Evolutionary conservation across 2,329 filamentous ascomycete species (phyloP), one percentile per base, ranked within the genome.

Genomic region (Stagonosporopsis vannaccii): DNA sequence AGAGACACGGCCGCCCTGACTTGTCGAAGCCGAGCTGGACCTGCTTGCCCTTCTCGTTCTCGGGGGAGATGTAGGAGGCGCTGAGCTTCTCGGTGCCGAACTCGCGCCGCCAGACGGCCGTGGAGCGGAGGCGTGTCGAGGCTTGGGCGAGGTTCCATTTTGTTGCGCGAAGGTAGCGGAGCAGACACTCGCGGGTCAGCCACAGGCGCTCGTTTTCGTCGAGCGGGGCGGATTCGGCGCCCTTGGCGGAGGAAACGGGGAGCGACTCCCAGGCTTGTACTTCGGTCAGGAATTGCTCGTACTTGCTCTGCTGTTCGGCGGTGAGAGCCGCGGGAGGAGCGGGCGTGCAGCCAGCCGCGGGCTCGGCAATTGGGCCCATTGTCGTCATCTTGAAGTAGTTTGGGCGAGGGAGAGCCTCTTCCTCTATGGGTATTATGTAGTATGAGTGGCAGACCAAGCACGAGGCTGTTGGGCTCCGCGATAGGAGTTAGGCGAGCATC

Each of bases 11-110:
- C n/a, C 94, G 84, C 45, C 85, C 90, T 58, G 91, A 81, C 56
- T 89, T 90, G 79, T 99, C 95, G 77, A 87, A 99, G 37, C 95
- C 95, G 19, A 95, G 77, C 55, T 96, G 83, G 55, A 97, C 84
- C 77, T 98, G 94, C 82, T 99, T 99, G 65, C 95, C 95, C 9
- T 94, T 98, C 80, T 94, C 92, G 76, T 97, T 96, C 81, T 99
- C 95, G 12, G 90, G 87, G 1, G 90, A 92, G 70, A 98, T 94
- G 78, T 96, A 90, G 8, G 97, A 93, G 9, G 90, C 82, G 0
- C 91, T 93, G 70, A 92, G 85, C 52, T 78, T 73, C 49, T 85
- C 87, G 54, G 96, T 82, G 43, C 92, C 92, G 71, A 96, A 99
- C 71, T 97, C 92, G 52, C 94, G 85, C 42, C 95, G 87, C 95